Percentiles rank a stretch among this genome's conserved stretches.
phyloP scores from a whole-genome alignment of 2,329 filamentous ascomycete genomes.

The Diplodia scrobiculata region DNA sequence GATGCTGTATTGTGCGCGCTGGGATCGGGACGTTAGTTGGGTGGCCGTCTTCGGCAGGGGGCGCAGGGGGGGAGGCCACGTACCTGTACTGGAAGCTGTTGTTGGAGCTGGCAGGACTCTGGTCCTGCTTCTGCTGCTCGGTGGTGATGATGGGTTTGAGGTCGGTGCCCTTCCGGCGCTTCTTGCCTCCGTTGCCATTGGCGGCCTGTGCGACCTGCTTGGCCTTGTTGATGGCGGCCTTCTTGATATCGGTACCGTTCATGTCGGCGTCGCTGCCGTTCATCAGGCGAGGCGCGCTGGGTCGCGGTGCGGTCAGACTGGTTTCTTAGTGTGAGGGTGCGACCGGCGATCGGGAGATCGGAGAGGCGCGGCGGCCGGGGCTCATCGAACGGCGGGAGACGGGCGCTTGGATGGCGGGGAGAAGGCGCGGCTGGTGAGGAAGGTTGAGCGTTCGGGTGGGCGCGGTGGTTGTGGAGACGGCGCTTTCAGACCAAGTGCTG shows the following conservation, averaged over 20 bases:
- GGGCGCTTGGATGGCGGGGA: constrained; percentile 24
- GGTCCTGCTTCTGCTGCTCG: constrained; percentile 56
- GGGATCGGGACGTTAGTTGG: too few relatives aligned
- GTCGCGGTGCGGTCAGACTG: constrained; percentile 26
- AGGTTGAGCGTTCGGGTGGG: constrained; percentile 30
- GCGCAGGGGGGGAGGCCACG: constrained; percentile 35
- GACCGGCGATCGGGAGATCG: constrained; percentile 32
- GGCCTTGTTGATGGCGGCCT: constrained; percentile 66
- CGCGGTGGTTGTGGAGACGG: constrained; percentile 35
- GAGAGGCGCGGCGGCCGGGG: constrained; percentile 36
- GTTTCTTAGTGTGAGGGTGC: constrained; percentile 24
- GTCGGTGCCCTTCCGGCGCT: constrained; percentile 70
- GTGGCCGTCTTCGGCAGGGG: too few relatives aligned
- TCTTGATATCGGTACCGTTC: constrained; percentile 66
- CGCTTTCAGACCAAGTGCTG: constrained; percentile 34
- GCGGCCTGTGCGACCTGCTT: constrained; percentile 64
- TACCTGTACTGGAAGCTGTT: constrained; percentile 47
- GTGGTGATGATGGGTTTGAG: constrained; percentile 76
- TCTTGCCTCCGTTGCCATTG: constrained; percentile 63
- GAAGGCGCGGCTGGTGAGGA: constrained; percentile 32
- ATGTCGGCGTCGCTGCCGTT: constrained; percentile 43
- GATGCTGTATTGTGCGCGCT: too few relatives aligned
- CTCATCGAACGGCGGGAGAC: constrained; percentile 35
- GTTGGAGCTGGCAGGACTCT: constrained; percentile 45
- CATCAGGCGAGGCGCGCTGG: constrained; percentile 27